phyloP scores from a whole-genome alignment of 176 grass and related monocot species.

The Oryza glaberrima region DNA sequence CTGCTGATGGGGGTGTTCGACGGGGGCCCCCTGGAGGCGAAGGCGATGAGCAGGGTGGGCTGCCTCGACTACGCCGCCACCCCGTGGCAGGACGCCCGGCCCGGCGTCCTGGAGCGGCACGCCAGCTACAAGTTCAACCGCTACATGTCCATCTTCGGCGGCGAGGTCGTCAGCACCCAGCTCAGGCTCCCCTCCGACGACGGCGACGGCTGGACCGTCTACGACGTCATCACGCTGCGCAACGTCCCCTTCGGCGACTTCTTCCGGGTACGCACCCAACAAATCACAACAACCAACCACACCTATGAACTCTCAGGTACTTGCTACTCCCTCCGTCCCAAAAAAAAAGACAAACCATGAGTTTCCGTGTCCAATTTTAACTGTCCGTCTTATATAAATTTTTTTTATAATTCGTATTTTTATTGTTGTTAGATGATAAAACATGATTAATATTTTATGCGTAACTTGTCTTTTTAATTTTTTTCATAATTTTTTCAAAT shows the following conservation, averaged over 20 bases:
- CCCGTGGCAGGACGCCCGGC: slow-evolving; percentile 57
- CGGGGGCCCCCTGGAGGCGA: slow-evolving; percentile 57
- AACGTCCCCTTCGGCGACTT: slow-evolving; percentile 78
- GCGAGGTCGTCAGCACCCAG: slow-evolving; percentile 80
- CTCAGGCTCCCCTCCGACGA: slow-evolving; percentile 51
- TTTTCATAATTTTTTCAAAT: no score
- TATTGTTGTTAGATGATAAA: no score
- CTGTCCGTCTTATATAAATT: no score
- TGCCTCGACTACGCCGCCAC: slow-evolving; percentile 72
- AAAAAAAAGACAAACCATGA: no score
- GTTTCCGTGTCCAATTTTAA: no score
- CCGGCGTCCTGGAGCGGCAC: slow-evolving; percentile 60
- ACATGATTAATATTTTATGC: no score
- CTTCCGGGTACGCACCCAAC: slow-evolving; percentile 49
- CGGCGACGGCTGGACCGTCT: slow-evolving; percentile 64
- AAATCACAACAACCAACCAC: background rate
- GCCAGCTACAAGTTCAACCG: slow-evolving; percentile 80
- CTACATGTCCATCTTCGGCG: slow-evolving; percentile 74
- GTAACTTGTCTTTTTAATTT: no score
- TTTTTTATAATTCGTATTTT: no score
- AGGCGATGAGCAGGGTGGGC: slow-evolving; percentile 65
- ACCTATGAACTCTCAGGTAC: no score
- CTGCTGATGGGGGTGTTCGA: slow-evolving; percentile 71
- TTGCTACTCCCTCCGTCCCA: no score
- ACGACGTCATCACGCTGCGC: slow-evolving; percentile 69